Evolutionary conservation across 2,329 filamentous ascomycete species (phyloP), one percentile per base, ranked within the genome.

Genomic region (Seiridium cupressi): DNA sequence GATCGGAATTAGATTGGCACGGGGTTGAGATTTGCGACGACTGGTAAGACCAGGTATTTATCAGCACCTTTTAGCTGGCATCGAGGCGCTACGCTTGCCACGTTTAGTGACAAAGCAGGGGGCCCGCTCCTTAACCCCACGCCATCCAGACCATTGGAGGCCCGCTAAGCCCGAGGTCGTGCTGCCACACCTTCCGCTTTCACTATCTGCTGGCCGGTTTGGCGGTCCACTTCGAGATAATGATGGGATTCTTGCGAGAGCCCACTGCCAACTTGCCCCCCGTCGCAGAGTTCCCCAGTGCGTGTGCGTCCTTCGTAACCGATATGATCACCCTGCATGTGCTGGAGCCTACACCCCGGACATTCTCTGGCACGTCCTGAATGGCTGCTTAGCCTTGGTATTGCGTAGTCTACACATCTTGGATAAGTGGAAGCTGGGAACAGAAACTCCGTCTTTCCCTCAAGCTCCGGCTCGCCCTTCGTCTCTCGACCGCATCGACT

Each of bases 321-420:
- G 18, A 26, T 44, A 40, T 46, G 53, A 55, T 26, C 18, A 55
- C 31, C 26, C n/a, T 35, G 13, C 53, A 42, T n/a, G 40, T 36
- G 36, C 40, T 35, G 51, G 51, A 54, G 11, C 32, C 38, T 18
- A 18, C 11, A 44, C 36, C 53, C 35, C 53, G 38, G 53, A 11
- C 9, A 13, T 44, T 13, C 31, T 38, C 53, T 26, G n/a, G 10
- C 36, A 54, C n/a, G 18, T 54, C 34, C 34, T 55, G 6, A 32
- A 9, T 55, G 36, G 10, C 26, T 31, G 26, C n/a, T 18, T 44
- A 31, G 53, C 34, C 36, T 55, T 9, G 48, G 46, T 56, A 56
- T 60, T 51, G 58, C 51, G 58, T 55, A 56, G 51, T 48, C 51
- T 55, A 55, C 47, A 32, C 10, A 26, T 51, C 38, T 51, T 42